Evolutionary conservation across 495 filamentous ascomycete genomes (phyloP), one percentile per base, ranked within the genome.

Genomic region (Coniosporium apollinis): DNA sequence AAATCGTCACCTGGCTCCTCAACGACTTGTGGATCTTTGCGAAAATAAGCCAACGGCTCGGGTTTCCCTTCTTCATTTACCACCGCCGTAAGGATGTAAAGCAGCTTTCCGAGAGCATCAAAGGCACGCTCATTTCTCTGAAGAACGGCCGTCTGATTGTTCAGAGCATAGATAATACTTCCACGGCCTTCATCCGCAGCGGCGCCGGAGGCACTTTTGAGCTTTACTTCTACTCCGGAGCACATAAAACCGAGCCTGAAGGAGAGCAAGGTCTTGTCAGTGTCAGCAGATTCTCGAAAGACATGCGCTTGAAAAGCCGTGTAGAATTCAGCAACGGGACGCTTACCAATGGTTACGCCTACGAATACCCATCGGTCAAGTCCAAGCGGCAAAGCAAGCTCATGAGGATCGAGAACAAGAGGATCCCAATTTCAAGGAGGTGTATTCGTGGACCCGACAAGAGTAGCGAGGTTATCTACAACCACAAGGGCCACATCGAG

Each of bases 401-500:
- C n/a, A 30, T 16, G 18, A 30, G 28, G n/a, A 30, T 16, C 18
- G 4, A 5, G 13, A 10, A n/a, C n/a, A n/a, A 47, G 7, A 62
- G 57, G 28, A 53, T 69, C 35, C 68, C 68, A 0, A 48, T 72
- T 26, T 48, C 48, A 17, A 50, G 67, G 22, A 58, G 56, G 11
- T 71, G 69, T 40, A 54, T 67, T 4, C 45, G 50, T 4, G 70
- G 69, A 28, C 44, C 57, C 16, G 53, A 62, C 36, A 46, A 63
- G 24, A 55, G 61, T 0, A 58, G 70, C 34, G 56, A 59, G 15
- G 57, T 72, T 4, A 58, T 64, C 26, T 75, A 72, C 45, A 66
- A 74, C 44, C 45, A 56, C 20, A 64, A 66, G 35, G 70, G 70
- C 19, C 62, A 67, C 30, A 61, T 73, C 34, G 58, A 62, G 19